Evolutionary conservation across 768 basidiomycete genomes (phyloP), one percentile per base, ranked within the genome.

Genomic region (Hortiboletus campestris): DNA sequence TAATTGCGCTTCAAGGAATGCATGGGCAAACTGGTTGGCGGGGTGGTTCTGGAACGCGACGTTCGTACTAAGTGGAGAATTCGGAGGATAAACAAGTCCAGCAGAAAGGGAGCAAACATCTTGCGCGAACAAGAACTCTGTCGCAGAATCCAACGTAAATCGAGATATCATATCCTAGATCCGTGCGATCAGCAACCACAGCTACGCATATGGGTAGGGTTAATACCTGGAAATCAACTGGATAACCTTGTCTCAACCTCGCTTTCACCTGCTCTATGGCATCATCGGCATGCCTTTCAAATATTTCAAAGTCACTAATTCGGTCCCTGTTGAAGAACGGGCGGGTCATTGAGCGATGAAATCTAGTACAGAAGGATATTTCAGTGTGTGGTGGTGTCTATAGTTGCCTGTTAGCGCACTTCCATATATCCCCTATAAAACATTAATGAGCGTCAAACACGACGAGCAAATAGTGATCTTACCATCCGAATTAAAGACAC

Each of bases 401-500:
- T 14, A 11, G 44, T 17, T 12, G 12, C 3, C 1, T 12, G 29
- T 19, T 47, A 14, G n/a, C 70, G 41, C 50, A 84, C 78, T 84
- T 85, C 84, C 84, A 85, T 68, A 77, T 76, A 3, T 83, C 81
- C 17, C 79, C 80, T 80, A 47, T 39, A 31, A 53, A 28, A 45
- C 2, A 20, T 17, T 22, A 22, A 19, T 55, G 13, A 45, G 32
- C 31, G 29, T 28, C 20, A 29, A 28, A 22, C 25, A 25, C 14
- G 28, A 10, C 46, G 36, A 48, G 35, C 32, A 29, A 17, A 17
- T 12, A 16, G 19, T 14, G 13, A 16, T 2, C 49, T 47, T 60
- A 78, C 83, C 81, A 61, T 84, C 82, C 2, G 80, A 75, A 56
- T 80, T 83, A 69, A 86, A 85, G 0, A 86, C 82, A 0, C 85